These are phyloP conservation scores for Nicotiana obtusifolia DNA, from an alignment of 257 asterid species.

Conservation along the genomic window DNA sequence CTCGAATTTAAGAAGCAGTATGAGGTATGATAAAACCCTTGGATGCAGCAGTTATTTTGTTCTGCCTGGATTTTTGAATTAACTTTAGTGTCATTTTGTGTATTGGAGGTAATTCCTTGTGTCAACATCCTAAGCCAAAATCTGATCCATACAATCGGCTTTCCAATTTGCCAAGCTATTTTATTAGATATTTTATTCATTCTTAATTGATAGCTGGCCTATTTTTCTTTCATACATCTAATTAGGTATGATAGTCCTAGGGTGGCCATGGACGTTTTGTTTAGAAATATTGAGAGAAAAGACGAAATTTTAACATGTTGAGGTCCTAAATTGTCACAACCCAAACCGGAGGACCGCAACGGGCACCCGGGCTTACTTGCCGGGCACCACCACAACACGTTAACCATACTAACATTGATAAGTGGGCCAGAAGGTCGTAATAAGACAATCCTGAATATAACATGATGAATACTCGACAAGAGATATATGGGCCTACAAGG, in stretches of 20 bases:
- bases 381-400: too few relatives aligned
- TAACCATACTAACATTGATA: too few relatives aligned
- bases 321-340: background rate
- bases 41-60: background rate
- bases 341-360: too few relatives aligned
- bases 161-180: background rate
- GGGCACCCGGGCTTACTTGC: too few relatives aligned
- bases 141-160: background rate
- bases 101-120: background rate
- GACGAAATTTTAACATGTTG: background rate
- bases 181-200: background rate
- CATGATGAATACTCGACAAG: too few relatives aligned
- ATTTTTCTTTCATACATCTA: background rate
- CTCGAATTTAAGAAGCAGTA: slow-evolving; percentile 48
- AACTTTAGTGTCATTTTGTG: background rate
- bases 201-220: background rate
- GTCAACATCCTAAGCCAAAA: background rate
- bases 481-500: too few relatives aligned
- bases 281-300: background rate
- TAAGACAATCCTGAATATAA: too few relatives aligned
- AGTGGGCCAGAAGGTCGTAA: too few relatives aligned
- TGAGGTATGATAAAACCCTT: slow-evolving; percentile 34
- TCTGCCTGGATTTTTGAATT: background rate
- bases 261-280: background rate
- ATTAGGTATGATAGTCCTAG: background rate